Evolutionary conservation across 441 rosid genomes (phyloP).

Genomic region (Pelargonium fulgidum): DNA sequence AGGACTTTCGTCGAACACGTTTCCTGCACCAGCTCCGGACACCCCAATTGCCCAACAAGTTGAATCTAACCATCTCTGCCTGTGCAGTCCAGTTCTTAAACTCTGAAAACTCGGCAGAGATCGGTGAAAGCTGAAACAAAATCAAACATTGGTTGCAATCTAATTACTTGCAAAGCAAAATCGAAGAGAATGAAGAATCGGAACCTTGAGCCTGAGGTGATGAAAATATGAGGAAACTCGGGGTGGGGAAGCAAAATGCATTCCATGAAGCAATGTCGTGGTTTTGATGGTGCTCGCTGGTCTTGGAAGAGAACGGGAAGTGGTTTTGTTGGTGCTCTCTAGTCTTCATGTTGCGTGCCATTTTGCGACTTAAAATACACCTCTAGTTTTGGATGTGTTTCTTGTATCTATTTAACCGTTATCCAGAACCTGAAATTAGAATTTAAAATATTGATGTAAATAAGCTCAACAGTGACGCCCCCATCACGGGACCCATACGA

Average conservation of each 20-base stretch:
- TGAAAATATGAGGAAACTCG: slow-evolving; percentile 23
- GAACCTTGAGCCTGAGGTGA: slow-evolving; percentile 30
- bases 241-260: slow-evolving; percentile 31
- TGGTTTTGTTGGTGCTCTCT: slow-evolving; percentile 15
- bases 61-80: slow-evolving; percentile 28
- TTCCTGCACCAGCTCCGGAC: slow-evolving; percentile 34
- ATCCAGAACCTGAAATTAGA: slow-evolving; percentile 13
- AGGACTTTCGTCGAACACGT: slow-evolving; percentile 37
- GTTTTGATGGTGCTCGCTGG: not conserved
- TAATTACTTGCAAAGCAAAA: not conserved
- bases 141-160: not conserved
- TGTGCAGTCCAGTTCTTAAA: slow-evolving; percentile 20
- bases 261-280: slow-evolving; percentile 36
- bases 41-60: slow-evolving; percentile 33
- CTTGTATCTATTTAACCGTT: slow-evolving; percentile 7
- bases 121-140: slow-evolving; percentile 35
- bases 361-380: slow-evolving; percentile 29
- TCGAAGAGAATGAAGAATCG: not conserved
- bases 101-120: slow-evolving; percentile 22
- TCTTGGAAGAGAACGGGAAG: not conserved
- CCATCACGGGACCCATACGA: not conserved
- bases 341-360: slow-evolving; percentile 16
- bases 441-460: not conserved
- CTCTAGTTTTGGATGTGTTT: slow-evolving; percentile 41
- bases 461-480: not conserved